Evolutionary conservation across 352 stramenopile genomes (phyloP).

Genomic region (Pythium scleroteichum): DNA sequence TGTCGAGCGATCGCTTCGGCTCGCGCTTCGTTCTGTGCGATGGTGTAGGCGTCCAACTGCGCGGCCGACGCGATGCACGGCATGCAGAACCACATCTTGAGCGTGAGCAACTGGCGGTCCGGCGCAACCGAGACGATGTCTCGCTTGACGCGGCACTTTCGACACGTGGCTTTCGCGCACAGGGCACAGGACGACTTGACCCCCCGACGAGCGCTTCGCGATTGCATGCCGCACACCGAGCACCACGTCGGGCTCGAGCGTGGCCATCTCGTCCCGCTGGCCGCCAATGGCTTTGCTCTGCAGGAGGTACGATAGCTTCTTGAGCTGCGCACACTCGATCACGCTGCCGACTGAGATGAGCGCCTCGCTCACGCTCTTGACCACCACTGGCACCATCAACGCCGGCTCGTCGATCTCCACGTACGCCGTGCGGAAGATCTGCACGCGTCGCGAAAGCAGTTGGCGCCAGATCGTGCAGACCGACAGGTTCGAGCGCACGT

Average conservation of each 20-base stretch:
- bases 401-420: constrained; percentile 14
- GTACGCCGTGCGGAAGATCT: neutral
- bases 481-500: constrained; percentile 51
- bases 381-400: constrained; percentile 32
- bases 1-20: no score
- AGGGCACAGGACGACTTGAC: constrained; percentile 12
- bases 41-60: neutral
- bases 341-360: constrained; percentile 34
- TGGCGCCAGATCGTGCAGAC: constrained; percentile 50
- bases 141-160: constrained; percentile 8
- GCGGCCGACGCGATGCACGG: neutral
- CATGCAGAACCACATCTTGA: constrained; percentile 13
- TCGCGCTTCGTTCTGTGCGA: constrained; percentile 3
- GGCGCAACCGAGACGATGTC: neutral
- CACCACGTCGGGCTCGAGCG: no score
- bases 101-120: constrained; percentile 1
- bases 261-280: no score
- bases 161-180: constrained; percentile 7
- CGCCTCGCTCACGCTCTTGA: constrained; percentile 40
- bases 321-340: constrained; percentile 51
- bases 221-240: constrained; percentile 6
- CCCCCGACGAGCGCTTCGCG: neutral
- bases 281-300: neutral
- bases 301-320: constrained; percentile 53
- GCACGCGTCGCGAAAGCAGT: neutral